Evolutionary conservation across 2,329 filamentous ascomycete genomes (phyloP).

Genomic region (Trichoderma arundinaceum): DNA sequence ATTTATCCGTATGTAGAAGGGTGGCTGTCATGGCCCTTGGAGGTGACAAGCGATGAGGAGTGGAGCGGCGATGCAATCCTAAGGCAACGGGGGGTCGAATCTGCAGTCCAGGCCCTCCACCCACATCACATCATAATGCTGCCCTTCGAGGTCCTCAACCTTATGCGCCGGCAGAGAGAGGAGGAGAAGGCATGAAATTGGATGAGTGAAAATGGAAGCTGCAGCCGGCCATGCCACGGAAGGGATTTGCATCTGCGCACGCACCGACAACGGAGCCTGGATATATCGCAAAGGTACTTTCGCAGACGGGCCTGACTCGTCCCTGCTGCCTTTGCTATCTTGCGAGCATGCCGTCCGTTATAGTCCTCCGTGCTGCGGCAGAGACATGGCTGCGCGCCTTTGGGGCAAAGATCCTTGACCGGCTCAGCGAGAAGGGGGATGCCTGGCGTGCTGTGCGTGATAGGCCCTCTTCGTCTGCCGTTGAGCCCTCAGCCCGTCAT

Average conservation of each 20-base stretch:
- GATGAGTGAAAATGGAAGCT: not conserved
- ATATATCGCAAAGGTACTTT: not conserved
- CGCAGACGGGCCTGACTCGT: too few relatives aligned
- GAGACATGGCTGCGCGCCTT: not conserved
- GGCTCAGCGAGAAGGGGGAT: not conserved
- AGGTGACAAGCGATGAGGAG: not conserved
- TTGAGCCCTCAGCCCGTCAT: not conserved
- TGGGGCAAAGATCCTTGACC: not conserved
- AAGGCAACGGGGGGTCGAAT: not conserved
- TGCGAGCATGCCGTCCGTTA: too few relatives aligned
- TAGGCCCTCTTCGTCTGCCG: not conserved
- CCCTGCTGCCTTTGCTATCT: too few relatives aligned
- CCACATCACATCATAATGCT: constrained; percentile 13
- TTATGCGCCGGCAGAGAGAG: constrained; percentile 4
- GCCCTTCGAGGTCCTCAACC: not conserved
- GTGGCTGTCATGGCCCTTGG: constrained; percentile 1
- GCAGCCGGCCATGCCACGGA: not conserved
- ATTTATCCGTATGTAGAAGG: constrained; percentile 22
- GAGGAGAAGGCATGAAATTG: too few relatives aligned
- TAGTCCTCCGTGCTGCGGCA: too few relatives aligned
- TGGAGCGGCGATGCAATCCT: constrained; percentile 11
- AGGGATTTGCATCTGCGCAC: constrained; percentile 8
- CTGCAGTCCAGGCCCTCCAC: constrained; percentile 12
- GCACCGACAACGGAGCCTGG: constrained; percentile 10
- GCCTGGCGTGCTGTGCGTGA: constrained; percentile 3